Evolutionary conservation across 2,329 filamentous ascomycete species (phyloP).

Genomic region (Sphaerulina musiva): DNA sequence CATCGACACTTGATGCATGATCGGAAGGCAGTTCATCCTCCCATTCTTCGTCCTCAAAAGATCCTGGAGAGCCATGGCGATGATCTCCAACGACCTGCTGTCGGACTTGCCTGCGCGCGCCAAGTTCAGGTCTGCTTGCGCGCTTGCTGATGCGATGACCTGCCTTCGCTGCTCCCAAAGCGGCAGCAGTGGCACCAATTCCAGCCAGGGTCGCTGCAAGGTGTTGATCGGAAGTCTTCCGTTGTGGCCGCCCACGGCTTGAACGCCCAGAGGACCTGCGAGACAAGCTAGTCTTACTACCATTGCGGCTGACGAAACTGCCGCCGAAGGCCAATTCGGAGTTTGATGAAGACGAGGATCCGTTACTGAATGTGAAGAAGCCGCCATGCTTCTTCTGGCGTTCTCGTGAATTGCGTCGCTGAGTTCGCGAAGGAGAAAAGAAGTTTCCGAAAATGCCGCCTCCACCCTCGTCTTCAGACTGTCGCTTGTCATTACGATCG

Average conservation of each 20-base stretch:
- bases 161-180: slow-evolving; percentile 41
- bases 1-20: slow-evolving; percentile 51
- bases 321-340: slow-evolving; percentile 44
- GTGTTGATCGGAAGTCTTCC: slow-evolving; percentile 41
- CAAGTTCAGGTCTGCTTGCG: slow-evolving; percentile 25
- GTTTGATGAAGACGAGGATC: slow-evolving; percentile 41
- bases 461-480: slow-evolving; percentile 17
- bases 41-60: slow-evolving; percentile 51
- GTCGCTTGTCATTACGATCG: slow-evolving; percentile 12
- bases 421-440: slow-evolving; percentile 28
- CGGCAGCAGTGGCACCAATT: slow-evolving; percentile 44
- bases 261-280: slow-evolving; percentile 21
- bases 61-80: slow-evolving; percentile 23
- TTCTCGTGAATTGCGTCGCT: slow-evolving; percentile 19
- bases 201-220: slow-evolving; percentile 43
- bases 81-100: slow-evolving; percentile 10
- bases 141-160: slow-evolving; percentile 26
- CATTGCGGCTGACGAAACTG: slow-evolving; percentile 24
- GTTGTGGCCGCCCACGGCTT: slow-evolving; percentile 21
- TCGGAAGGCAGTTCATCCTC: slow-evolving; percentile 49
- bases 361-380: slow-evolving; percentile 46
- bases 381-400: slow-evolving; percentile 37
- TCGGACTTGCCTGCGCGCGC: slow-evolving; percentile 18
- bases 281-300: slow-evolving; percentile 14
- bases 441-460: slow-evolving; percentile 25